These are phyloP conservation scores for Dunaliella sp. DNA, from an alignment of 139 green algal genomes.

Conservation along the genomic window DNA sequence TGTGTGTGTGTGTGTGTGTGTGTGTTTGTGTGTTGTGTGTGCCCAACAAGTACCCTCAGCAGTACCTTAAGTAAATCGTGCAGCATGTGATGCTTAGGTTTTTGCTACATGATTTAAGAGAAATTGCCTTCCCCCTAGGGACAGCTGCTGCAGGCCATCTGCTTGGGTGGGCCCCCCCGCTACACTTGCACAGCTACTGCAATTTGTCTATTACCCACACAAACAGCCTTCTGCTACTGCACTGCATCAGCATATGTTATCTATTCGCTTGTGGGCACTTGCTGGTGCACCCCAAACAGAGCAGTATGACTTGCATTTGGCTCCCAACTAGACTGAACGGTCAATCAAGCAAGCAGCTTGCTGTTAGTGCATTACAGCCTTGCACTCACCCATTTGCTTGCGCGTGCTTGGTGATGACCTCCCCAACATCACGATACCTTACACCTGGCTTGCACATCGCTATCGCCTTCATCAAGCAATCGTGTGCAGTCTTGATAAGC, in stretches of 20 bases:
- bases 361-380: neutral
- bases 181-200: no score
- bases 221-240: no score
- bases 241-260: no score
- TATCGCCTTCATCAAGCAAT: constrained; percentile 86
- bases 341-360: no score
- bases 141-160: constrained; percentile 95
- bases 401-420: constrained; percentile 81
- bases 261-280: no score
- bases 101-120: constrained; percentile 21
- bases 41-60: no score
- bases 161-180: no score
- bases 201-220: no score
- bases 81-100: no score
- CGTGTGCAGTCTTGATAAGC: constrained; percentile 73
- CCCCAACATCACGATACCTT: constrained; percentile 88
- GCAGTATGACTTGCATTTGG: no score
- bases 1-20: constrained; percentile 4
- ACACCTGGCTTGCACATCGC: constrained; percentile 81
- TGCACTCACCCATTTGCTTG: constrained; percentile 42
- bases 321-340: neutral
- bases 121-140: constrained; percentile 72
- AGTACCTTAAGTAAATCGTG: no score
- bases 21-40: constrained; percentile 1
- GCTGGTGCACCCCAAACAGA: no score